Conservation (phyloP, 2,329 filamentous ascomycete genomes). For the Emergomyces africanus region DNA sequence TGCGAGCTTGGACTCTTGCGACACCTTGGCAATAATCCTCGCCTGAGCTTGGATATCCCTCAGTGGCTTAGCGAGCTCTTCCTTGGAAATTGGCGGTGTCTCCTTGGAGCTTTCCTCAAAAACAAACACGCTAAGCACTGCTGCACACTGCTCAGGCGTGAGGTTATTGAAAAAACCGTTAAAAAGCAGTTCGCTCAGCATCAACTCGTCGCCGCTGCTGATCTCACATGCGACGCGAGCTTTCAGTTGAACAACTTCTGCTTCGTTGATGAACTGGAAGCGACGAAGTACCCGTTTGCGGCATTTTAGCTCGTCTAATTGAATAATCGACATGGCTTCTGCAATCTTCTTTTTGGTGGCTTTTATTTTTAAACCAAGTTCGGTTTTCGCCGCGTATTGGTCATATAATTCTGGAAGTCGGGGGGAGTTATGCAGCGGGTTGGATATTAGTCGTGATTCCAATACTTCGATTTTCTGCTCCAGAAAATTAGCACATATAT, state of each 20-base stretch:
- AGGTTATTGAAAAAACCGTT: constrained; percentile 98
- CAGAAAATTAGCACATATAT: constrained; percentile 11
- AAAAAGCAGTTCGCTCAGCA: constrained; percentile 86
- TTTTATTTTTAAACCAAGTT: constrained; percentile 67
- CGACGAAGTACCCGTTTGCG: constrained; percentile 90
- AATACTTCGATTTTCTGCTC: constrained; percentile 89
- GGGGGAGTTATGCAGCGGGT: constrained; percentile 83
- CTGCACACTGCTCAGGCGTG: constrained; percentile 72
- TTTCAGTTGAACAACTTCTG: constrained; percentile 91
- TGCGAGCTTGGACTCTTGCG: constrained; percentile 82
- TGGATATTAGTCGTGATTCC: constrained; percentile 76
- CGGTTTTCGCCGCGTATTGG: constrained; percentile 71
- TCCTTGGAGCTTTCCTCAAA: constrained; percentile 93
- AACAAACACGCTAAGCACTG: constrained; percentile 85
- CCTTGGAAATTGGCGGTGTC: constrained; percentile 50
- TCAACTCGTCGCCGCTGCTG: constrained; percentile 86
- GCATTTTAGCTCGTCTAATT: constrained; percentile 91
- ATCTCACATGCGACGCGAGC: constrained; percentile 97
- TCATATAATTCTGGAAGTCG: constrained; percentile 74
- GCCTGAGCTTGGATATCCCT: constrained; percentile 81
- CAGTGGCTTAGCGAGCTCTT: constrained; percentile 76
- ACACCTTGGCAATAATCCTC: constrained; percentile 79
- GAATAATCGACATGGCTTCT: constrained; percentile 74
- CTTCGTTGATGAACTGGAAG: constrained; percentile 89
- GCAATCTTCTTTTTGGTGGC: constrained; percentile 75